phyloP scores from a whole-genome alignment of 345 rosid genomes.

The Rubroshorea leprosula region DNA sequence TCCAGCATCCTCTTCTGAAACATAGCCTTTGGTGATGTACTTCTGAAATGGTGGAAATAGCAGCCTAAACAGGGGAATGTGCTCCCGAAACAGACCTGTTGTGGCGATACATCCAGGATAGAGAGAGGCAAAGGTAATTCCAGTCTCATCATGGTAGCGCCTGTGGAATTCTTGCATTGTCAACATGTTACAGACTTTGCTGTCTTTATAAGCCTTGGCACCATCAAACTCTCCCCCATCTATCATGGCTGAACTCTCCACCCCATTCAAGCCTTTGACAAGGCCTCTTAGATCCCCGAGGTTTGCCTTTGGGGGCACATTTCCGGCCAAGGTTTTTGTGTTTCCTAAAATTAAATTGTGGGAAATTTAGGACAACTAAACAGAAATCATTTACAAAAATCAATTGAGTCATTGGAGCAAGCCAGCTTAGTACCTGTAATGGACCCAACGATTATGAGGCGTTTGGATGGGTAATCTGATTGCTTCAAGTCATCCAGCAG shows the following conservation, averaged over 20 bases:
- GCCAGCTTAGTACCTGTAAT: constrained; percentile 54
- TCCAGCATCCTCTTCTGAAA: constrained; percentile 86
- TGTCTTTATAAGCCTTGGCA: constrained; percentile 95
- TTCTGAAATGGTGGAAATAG: constrained; percentile 68
- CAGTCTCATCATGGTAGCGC: constrained; percentile 78
- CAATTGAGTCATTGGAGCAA: not conserved
- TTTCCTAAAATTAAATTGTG: constrained; percentile 47
- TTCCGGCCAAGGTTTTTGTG: constrained; percentile 90
- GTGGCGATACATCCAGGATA: constrained; percentile 98
- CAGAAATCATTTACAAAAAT: not conserved
- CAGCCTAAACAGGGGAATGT: constrained; percentile 54
- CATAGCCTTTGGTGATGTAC: constrained; percentile 66
- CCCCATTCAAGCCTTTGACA: constrained; percentile 62
- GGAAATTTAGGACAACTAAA: not conserved
- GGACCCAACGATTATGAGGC: constrained; percentile 87
- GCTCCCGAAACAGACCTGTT: constrained; percentile 83
- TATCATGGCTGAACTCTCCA: constrained; percentile 70
- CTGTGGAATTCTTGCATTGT: constrained; percentile 95
- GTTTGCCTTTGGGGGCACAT: constrained; percentile 94
- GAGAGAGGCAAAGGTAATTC: constrained; percentile 77
- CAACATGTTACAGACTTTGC: constrained; percentile 95
- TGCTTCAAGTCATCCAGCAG: constrained; percentile 70
- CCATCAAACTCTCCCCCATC: constrained; percentile 95
- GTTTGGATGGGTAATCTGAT: constrained; percentile 77
- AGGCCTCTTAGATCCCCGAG: constrained; percentile 89